A percentile compares a stretch with the other conserved stretches of the same genome.
Conservation (phyloP, 2,329 filamentous ascomycete species). For the Emmonsiellopsis sp. region DNA sequence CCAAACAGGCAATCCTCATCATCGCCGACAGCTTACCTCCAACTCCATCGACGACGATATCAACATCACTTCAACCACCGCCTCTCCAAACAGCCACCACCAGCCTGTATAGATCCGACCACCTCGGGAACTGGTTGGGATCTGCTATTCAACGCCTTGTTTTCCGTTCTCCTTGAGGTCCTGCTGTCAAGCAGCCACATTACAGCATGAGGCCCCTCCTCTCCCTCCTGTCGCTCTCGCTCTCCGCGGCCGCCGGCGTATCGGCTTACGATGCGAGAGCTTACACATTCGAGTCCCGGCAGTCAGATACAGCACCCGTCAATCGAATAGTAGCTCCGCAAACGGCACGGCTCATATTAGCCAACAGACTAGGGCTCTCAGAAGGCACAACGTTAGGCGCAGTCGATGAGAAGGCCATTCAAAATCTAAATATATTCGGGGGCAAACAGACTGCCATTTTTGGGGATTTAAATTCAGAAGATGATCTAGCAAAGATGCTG, state of each 20-base stretch:
- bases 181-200: constrained; percentile 2
- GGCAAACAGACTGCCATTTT: constrained; percentile 46
- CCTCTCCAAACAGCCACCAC: background rate
- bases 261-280: constrained; percentile 21
- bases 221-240: constrained; percentile 7
- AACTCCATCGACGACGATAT: background rate
- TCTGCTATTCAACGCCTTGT: background rate
- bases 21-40: background rate
- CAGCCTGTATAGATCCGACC: background rate
- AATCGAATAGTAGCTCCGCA: constrained; percentile 11
- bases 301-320: background rate
- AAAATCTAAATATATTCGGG: constrained; percentile 52
- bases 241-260: constrained; percentile 7
- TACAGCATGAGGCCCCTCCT: constrained; percentile 11
- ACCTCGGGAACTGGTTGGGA: background rate
- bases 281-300: constrained; percentile 20
- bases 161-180: background rate
- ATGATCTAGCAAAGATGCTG: constrained; percentile 20
- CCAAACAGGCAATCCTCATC: no score
- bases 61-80: background rate
- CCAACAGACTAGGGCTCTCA: constrained; percentile 41
- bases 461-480: constrained; percentile 16
- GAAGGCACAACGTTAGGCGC: constrained; percentile 33
- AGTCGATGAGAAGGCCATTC: constrained; percentile 42
- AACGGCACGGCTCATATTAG: constrained; percentile 28